These are phyloP conservation scores for Sphagnum magellanicum DNA, from an alignment of 228 moss, liverwort and hornwort genomes.

Conservation along the genomic window DNA sequence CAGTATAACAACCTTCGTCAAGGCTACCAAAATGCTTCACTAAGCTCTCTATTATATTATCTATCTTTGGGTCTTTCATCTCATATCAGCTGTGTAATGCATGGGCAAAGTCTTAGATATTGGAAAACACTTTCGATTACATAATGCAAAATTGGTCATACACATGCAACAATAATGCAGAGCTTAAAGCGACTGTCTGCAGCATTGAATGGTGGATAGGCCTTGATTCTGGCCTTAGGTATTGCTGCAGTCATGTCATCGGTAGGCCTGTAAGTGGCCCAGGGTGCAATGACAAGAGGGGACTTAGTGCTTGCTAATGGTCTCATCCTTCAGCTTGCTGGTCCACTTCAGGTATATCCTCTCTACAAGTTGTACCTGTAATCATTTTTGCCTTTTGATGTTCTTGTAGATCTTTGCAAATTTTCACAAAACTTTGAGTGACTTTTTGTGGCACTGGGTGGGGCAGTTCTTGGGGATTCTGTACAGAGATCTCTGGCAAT, in stretches of 20 bases:
- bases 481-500: conserved; percentile 91
- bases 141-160: too few species aligned
- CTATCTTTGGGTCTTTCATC: too few species aligned
- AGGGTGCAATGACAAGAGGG: conserved; percentile 65
- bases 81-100: too few species aligned
- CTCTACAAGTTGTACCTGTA: background rate
- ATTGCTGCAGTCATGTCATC: conserved; percentile 88
- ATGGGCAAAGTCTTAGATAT: too few species aligned
- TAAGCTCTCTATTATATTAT: conserved; percentile 6
- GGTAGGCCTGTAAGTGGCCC: conserved; percentile 75
- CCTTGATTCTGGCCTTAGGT: conserved; percentile 70
- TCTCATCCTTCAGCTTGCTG: conserved; percentile 88
- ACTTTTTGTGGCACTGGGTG: background rate
- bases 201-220: conserved; percentile 93
- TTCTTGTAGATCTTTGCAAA: too few species aligned
- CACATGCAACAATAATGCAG: conserved; percentile 24
- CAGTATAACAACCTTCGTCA: conserved; percentile 78
- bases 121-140: too few species aligned
- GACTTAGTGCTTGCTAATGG: conserved; percentile 97
- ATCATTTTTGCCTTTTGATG: too few species aligned
- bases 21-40: conserved; percentile 81
- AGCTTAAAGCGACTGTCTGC: conserved; percentile 82
- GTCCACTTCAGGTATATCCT: conserved; percentile 73
- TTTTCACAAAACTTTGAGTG: too few species aligned
- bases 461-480: conserved; percentile 84